These are phyloP conservation scores for Leccinum broughii DNA, from an alignment of 768 basidiomycete genomes.

Conservation along the genomic window DNA sequence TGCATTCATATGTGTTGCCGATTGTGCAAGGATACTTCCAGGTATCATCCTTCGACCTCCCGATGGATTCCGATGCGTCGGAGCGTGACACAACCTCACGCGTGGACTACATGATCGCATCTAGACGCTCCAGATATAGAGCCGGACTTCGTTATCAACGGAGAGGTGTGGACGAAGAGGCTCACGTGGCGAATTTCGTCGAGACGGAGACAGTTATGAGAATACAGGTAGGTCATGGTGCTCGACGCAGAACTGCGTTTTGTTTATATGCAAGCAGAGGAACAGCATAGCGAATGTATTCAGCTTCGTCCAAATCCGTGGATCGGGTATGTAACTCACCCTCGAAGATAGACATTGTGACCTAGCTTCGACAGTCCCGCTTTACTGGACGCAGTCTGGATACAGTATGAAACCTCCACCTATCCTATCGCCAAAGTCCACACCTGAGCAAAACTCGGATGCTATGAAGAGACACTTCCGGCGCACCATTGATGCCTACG, in stretches of 20 bases:
- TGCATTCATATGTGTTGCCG: slow-evolving; percentile 85
- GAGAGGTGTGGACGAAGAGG: slow-evolving; percentile 90
- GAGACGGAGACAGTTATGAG: slow-evolving; percentile 90
- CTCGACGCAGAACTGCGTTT: background rate
- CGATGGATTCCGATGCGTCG: slow-evolving; percentile 39
- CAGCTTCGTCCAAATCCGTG: slow-evolving; percentile 87
- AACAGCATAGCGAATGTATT: slow-evolving; percentile 78
- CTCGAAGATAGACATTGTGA: slow-evolving; percentile 1
- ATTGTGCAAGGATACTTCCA: slow-evolving; percentile 95
- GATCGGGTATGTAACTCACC: slow-evolving; percentile 63
- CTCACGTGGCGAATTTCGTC: slow-evolving; percentile 94
- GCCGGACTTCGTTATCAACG: slow-evolving; percentile 95
- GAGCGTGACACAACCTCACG: slow-evolving; percentile 39
- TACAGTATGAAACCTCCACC: slow-evolving; percentile 89
- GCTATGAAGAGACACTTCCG: slow-evolving; percentile 75
- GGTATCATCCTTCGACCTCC: slow-evolving; percentile 63
- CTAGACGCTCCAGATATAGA: slow-evolving; percentile 82
- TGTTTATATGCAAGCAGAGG: slow-evolving; percentile 45
- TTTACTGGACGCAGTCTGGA: slow-evolving; percentile 91
- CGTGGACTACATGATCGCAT: slow-evolving; percentile 81
- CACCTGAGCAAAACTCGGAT: slow-evolving; percentile 68
- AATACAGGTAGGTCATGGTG: slow-evolving; percentile 57
- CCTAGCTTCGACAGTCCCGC: slow-evolving; percentile 58
- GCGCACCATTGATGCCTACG: slow-evolving; percentile 65
- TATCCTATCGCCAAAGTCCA: slow-evolving; percentile 68